These are phyloP conservation scores for Halteria grandinella DNA, from an alignment of 73 alveolate genomes.

Conservation along the genomic window DNA sequence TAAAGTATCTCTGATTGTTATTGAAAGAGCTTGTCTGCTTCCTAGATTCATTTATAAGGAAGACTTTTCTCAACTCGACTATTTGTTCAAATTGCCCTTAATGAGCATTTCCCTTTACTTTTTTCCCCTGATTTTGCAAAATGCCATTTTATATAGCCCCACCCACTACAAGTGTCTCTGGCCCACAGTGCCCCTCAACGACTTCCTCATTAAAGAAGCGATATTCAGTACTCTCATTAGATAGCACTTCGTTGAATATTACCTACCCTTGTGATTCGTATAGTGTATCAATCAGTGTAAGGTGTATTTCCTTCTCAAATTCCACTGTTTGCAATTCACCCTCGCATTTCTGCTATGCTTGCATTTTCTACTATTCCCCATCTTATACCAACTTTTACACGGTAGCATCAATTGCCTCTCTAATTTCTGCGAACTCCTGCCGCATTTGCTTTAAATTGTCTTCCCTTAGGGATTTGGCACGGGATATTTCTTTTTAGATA, in stretches of 20 bases:
- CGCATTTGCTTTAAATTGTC: slow-evolving; percentile 53
- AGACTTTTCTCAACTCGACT: background rate
- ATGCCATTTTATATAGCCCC: slow-evolving; percentile 1
- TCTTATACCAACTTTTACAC: slow-evolving; percentile 3
- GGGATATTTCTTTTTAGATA: slow-evolving; percentile 43
- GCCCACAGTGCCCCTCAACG: slow-evolving; percentile 2
- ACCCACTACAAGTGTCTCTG: background rate
- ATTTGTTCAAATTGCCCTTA: background rate
- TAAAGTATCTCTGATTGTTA: slow-evolving; percentile 23
- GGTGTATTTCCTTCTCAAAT: slow-evolving; percentile 62
- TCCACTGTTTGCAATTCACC: slow-evolving; percentile 55
- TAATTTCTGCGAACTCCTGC: slow-evolving; percentile 22
- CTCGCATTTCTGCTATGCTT: slow-evolving; percentile 8
- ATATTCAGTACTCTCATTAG: slow-evolving; percentile 47
- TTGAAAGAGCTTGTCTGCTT: background rate
- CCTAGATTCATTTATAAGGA: background rate
- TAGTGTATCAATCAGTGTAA: slow-evolving; percentile 59
- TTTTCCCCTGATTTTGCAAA: background rate
- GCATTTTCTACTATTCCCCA: background rate
- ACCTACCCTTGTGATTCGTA: slow-evolving; percentile 69
- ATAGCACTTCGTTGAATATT: slow-evolving; percentile 62
- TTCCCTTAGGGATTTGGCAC: slow-evolving; percentile 52
- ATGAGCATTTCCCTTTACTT: background rate
- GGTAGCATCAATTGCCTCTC: slow-evolving; percentile 13
- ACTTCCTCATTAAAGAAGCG: slow-evolving; percentile 35